Percentiles rank a stretch among this genome's conserved stretches.
These are phyloP conservation scores for Puccinia sorghi DNA, from an alignment of 1,284 basidiomycete species.

Conservation along the genomic window DNA sequence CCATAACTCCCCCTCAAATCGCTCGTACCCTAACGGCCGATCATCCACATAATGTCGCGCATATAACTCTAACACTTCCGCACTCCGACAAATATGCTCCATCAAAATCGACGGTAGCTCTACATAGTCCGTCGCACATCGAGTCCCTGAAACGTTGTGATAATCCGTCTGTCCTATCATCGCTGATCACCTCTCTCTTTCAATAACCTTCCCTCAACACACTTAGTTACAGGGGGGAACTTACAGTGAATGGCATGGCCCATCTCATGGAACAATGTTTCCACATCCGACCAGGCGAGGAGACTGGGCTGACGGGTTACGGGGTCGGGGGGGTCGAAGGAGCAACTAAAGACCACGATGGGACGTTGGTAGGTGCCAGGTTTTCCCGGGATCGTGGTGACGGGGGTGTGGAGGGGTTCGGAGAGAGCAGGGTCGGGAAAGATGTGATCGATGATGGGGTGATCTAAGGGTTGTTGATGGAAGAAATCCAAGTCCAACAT, in stretches of 20 bases:
- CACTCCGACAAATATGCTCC: slow-evolving; percentile 57
- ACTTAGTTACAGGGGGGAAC: slow-evolving; percentile 6
- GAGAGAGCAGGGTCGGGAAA: background rate
- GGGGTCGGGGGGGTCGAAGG: slow-evolving; percentile 55
- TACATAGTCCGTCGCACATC: slow-evolving; percentile 59
- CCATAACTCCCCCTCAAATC: slow-evolving; percentile 53
- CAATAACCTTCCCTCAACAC: background rate
- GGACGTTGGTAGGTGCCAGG: slow-evolving; percentile 55
- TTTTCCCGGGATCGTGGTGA: slow-evolving; percentile 42
- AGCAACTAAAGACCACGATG: slow-evolving; percentile 57
- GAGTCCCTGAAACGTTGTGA: slow-evolving; percentile 58
- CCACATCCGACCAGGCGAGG: slow-evolving; percentile 58
- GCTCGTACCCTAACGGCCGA: slow-evolving; percentile 53
- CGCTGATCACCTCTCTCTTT: slow-evolving; percentile 22
- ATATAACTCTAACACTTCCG: slow-evolving; percentile 53
- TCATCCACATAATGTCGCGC: slow-evolving; percentile 56
- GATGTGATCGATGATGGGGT: slow-evolving; percentile 15
- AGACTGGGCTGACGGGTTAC: slow-evolving; percentile 52
- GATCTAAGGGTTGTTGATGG: slow-evolving; percentile 47
- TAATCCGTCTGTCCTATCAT: slow-evolving; percentile 59
- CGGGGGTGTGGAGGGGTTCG: slow-evolving; percentile 54
- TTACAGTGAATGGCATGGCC: slow-evolving; percentile 58
- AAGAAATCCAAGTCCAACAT: slow-evolving; percentile 54
- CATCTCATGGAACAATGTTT: slow-evolving; percentile 59
- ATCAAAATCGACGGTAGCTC: slow-evolving; percentile 59